Conservation (phyloP, 2,329 filamentous ascomycete genomes). For the Hypoxylon sp. region DNA sequence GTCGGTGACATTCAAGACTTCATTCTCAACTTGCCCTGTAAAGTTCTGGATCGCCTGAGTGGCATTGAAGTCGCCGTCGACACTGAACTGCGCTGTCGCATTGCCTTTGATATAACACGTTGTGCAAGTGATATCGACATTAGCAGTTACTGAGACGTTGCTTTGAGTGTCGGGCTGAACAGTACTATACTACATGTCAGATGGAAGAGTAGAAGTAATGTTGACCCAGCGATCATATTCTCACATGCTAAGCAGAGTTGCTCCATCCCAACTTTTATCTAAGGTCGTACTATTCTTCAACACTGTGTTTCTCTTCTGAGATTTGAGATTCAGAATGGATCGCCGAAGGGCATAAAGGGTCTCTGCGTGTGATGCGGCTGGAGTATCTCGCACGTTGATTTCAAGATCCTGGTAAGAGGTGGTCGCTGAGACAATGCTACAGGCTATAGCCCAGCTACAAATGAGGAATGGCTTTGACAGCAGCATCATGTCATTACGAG, state of each 20-base stretch:
- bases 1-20: conserved; percentile 53
- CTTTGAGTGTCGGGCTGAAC: conserved; percentile 37
- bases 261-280: conserved; percentile 42
- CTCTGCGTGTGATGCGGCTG: conserved; percentile 36
- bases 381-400: conserved; percentile 45
- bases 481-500: conserved; percentile 25
- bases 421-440: conserved; percentile 18
- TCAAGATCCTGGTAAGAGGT: conserved; percentile 20
- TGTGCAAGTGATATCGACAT: conserved; percentile 60
- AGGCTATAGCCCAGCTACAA: conserved; percentile 27
- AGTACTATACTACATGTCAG: conserved; percentile 20
- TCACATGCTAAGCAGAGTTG: conserved; percentile 39
- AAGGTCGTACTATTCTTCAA: conserved; percentile 41
- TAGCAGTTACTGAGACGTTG: conserved; percentile 37
- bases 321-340: conserved; percentile 38
- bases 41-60: conserved; percentile 52
- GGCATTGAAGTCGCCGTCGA: conserved; percentile 58
- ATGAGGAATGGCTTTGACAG: conserved; percentile 10
- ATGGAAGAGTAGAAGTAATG: conserved; percentile 28
- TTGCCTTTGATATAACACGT: conserved; percentile 65
- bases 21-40: conserved; percentile 50
- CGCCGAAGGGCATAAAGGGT: conserved; percentile 45
- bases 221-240: background rate
- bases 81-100: conserved; percentile 58
- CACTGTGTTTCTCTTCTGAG: conserved; percentile 39